Evolutionary conservation across 805 yeast genomes (phyloP).

Genomic region (Trichomonascus vanleenenianus): DNA sequence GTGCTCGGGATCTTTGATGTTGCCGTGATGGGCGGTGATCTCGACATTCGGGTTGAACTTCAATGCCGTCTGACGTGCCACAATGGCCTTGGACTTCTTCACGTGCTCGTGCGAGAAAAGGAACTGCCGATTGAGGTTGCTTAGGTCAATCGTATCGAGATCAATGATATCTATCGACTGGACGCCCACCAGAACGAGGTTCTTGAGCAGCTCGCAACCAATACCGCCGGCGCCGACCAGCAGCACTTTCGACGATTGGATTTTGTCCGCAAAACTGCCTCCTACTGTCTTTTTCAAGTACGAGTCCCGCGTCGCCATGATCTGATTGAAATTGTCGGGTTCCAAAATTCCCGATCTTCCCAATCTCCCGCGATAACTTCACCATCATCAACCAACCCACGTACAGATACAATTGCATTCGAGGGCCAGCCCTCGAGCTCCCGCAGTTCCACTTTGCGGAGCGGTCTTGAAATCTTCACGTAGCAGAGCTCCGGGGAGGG

Average conservation of each 20-base stretch:
- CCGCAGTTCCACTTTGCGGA: too few species aligned
- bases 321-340: background rate
- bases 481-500: too few species aligned
- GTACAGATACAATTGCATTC: too few species aligned
- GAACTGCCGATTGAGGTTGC: constrained; percentile 90
- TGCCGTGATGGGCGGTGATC: constrained; percentile 74
- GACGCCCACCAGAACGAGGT: constrained; percentile 67
- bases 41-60: constrained; percentile 61
- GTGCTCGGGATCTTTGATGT: constrained; percentile 75
- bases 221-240: constrained; percentile 96
- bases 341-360: background rate
- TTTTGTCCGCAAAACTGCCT: background rate
- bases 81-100: constrained; percentile 76
- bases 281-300: background rate
- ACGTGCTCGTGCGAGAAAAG: constrained; percentile 84
- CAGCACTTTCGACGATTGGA: constrained; percentile 39
- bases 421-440: too few species aligned
- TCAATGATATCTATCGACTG: constrained; percentile 62
- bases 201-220: constrained; percentile 85
- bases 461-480: too few species aligned
- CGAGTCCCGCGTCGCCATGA: background rate
- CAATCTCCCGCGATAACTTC: too few species aligned
- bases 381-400: too few species aligned
- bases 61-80: constrained; percentile 77
- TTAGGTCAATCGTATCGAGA: constrained; percentile 87